A percentile compares a stretch with the other conserved stretches of the same genome.
These are phyloP conservation scores for Citrus hindsii DNA, from an alignment of 345 rosid genomes.

Conservation along the genomic window DNA sequence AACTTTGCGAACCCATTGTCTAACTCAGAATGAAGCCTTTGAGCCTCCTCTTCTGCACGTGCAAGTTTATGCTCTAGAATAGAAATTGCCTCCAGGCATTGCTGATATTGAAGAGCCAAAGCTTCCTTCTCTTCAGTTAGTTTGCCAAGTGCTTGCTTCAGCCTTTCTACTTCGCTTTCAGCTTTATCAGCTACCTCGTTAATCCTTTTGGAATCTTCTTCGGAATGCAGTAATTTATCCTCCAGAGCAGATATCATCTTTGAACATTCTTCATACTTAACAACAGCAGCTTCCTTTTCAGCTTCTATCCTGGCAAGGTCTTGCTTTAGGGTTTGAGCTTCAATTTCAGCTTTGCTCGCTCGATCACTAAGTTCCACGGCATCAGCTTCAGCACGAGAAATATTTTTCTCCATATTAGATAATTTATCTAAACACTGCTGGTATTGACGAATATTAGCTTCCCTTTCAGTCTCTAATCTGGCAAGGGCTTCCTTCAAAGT, in stretches of 20 bases:
- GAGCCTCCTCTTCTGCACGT: slow-evolving; percentile 58
- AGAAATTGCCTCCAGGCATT: slow-evolving; percentile 69
- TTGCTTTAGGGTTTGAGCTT: slow-evolving; percentile 49
- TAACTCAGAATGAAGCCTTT: slow-evolving; percentile 64
- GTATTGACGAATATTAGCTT: slow-evolving; percentile 55
- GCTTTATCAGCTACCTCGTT: slow-evolving; percentile 58
- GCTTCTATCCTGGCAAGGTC: slow-evolving; percentile 53
- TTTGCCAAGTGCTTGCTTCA: slow-evolving; percentile 54
- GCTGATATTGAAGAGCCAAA: slow-evolving; percentile 59
- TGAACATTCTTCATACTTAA: slow-evolving; percentile 48
- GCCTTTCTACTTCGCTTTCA: slow-evolving; percentile 62
- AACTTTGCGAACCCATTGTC: slow-evolving; percentile 63
- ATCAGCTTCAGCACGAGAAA: slow-evolving; percentile 51
- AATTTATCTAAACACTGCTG: slow-evolving; percentile 73
- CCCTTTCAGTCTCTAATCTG: slow-evolving; percentile 61
- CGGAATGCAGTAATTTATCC: slow-evolving; percentile 54
- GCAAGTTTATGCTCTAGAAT: slow-evolving; percentile 62
- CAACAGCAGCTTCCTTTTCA: slow-evolving; percentile 65
- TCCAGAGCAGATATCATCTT: slow-evolving; percentile 59
- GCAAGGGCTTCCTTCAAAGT: slow-evolving; percentile 59
- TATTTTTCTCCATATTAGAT: slow-evolving; percentile 47
- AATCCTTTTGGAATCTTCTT: slow-evolving; percentile 50
- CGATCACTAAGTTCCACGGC: slow-evolving; percentile 61
- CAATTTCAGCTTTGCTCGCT: slow-evolving; percentile 59
- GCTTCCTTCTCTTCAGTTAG: slow-evolving; percentile 70